phyloP scores from a whole-genome alignment of 2,329 filamentous ascomycete genomes.

The Hypoxylon sp. region DNA sequence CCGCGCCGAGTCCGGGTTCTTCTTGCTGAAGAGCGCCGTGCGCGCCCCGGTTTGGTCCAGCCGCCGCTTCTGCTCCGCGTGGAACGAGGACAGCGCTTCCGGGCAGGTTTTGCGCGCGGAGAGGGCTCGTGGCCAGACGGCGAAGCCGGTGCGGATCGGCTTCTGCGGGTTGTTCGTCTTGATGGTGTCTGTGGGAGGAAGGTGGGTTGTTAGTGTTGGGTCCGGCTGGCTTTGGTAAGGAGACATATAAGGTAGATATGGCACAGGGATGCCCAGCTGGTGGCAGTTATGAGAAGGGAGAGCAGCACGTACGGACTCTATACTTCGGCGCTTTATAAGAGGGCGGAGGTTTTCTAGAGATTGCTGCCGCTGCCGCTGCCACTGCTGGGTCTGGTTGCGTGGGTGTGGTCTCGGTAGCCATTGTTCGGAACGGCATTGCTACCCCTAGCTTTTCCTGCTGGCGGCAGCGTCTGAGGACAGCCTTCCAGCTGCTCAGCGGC shows the following conservation, averaged over 20 bases:
- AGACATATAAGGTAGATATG: too few relatives aligned
- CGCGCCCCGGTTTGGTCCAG: slow-evolving; percentile 89
- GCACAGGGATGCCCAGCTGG: too few relatives aligned
- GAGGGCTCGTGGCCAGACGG: slow-evolving; percentile 63
- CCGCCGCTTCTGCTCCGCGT: slow-evolving; percentile 70
- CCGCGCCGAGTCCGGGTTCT: slow-evolving; percentile 80
- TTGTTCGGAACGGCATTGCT: slow-evolving; percentile 51
- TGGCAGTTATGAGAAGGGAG: background rate
- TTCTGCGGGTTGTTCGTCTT: slow-evolving; percentile 43
- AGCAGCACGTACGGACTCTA: slow-evolving; percentile 35
- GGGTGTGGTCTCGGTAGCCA: slow-evolving; percentile 53
- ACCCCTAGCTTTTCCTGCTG: slow-evolving; percentile 55
- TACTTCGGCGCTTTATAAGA: slow-evolving; percentile 15
- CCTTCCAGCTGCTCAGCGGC: slow-evolving; percentile 76
- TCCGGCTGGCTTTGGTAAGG: background rate
- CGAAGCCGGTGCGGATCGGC: slow-evolving; percentile 54
- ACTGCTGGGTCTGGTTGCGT: too few relatives aligned
- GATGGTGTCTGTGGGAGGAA: slow-evolving; percentile 39
- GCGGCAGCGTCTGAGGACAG: slow-evolving; percentile 65
- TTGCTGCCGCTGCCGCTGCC: too few relatives aligned
- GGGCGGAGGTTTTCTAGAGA: slow-evolving; percentile 31
- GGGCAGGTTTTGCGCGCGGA: slow-evolving; percentile 64
- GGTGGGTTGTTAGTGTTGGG: slow-evolving; percentile 1
- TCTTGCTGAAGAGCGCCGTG: slow-evolving; percentile 78
- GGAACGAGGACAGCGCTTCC: slow-evolving; percentile 73